These are phyloP conservation scores for Camellia sinensis DNA, from an alignment of 148 eudicot genomes.

Conservation along the genomic window DNA sequence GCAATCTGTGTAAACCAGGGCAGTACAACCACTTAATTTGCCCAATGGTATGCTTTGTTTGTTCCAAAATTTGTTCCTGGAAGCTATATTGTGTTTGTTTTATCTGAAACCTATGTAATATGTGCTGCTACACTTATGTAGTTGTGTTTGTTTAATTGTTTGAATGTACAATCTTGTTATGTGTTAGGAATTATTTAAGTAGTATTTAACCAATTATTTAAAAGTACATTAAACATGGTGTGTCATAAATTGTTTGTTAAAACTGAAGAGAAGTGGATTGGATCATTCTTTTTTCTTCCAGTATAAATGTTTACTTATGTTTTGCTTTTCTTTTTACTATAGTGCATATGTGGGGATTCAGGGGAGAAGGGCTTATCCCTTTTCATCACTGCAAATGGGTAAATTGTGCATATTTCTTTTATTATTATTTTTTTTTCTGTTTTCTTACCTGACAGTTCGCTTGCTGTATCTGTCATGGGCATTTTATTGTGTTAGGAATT, in stretches of 20 bases:
- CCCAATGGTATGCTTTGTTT: slow-evolving; percentile 45
- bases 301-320: not conserved
- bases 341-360: slow-evolving; percentile 73
- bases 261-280: not conserved
- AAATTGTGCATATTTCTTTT: slow-evolving; percentile 14
- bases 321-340: not conserved
- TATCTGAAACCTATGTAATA: too few relatives aligned
- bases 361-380: slow-evolving; percentile 53
- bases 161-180: not conserved
- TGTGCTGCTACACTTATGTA: not conserved
- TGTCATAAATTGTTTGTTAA: not conserved
- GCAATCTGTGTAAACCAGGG: slow-evolving; percentile 41
- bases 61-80: not conserved
- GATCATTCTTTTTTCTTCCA: not conserved
- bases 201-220: not conserved
- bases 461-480: not conserved
- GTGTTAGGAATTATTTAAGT: not conserved
- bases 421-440: not conserved
- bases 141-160: too few relatives aligned
- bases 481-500: slow-evolving; percentile 30
- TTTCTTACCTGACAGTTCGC: slow-evolving; percentile 11
- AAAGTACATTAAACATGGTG: not conserved
- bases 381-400: slow-evolving; percentile 60
- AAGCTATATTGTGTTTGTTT: not conserved
- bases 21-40: slow-evolving; percentile 48